A percentile compares a stretch with the other conserved stretches of the same genome.
phyloP scores from a whole-genome alignment of 208 protist species.

The Leishmania tarentolae region DNA sequence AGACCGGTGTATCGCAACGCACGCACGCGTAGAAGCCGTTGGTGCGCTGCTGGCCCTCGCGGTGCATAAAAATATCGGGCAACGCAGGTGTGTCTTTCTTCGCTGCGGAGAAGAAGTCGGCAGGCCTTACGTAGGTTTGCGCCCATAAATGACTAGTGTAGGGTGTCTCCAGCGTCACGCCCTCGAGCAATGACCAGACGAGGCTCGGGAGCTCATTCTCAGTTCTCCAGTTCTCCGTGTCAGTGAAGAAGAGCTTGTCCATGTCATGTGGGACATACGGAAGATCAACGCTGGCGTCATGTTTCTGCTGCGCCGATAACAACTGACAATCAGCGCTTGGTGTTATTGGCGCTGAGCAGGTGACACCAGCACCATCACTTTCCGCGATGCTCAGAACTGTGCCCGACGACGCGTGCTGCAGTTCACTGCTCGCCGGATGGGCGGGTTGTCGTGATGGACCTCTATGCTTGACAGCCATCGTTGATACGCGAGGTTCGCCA shows the following conservation, averaged over 20 bases:
- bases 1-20: slow-evolving; percentile 67
- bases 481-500: neutral
- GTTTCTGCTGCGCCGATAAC: neutral
- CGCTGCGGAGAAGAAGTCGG: slow-evolving; percentile 6
- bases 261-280: slow-evolving; percentile 26
- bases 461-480: neutral
- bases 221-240: slow-evolving; percentile 19
- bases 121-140: slow-evolving; percentile 41
- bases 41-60: slow-evolving; percentile 31
- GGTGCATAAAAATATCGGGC: slow-evolving; percentile 27
- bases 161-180: slow-evolving; percentile 57
- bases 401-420: neutral
- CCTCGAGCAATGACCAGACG: slow-evolving; percentile 51
- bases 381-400: neutral
- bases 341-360: too few species aligned
- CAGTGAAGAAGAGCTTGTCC: slow-evolving; percentile 17
- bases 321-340: neutral
- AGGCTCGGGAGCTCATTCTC: slow-evolving; percentile 25
- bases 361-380: neutral
- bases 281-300: neutral
- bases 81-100: neutral
- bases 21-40: slow-evolving; percentile 78
- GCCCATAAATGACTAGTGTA: slow-evolving; percentile 71
- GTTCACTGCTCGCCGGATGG: neutral
- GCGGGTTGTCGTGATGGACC: neutral